Evolutionary conservation across 352 stramenopile species (phyloP).

Genomic region (Phytophthora capsici): DNA sequence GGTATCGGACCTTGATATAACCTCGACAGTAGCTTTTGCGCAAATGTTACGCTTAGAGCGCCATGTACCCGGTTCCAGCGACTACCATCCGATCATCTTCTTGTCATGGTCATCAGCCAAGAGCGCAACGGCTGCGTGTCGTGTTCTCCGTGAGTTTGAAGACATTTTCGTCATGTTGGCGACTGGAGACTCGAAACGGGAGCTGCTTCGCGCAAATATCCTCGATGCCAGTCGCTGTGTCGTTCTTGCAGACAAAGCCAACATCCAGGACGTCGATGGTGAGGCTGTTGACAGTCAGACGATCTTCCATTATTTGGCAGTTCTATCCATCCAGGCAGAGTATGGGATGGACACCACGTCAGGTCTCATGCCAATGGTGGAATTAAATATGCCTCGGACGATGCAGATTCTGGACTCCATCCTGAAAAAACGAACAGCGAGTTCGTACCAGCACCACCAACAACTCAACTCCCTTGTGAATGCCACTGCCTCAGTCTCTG

Average conservation of each 20-base stretch:
- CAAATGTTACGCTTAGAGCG: constrained; percentile 56
- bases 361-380: constrained; percentile 61
- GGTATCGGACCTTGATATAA: constrained; percentile 56
- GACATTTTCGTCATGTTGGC: constrained; percentile 71
- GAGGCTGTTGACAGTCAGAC: constrained; percentile 64
- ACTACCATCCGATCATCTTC: constrained; percentile 68
- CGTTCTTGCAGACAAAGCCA: constrained; percentile 61
- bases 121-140: constrained; percentile 23
- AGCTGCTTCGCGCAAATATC: constrained; percentile 66
- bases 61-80: constrained; percentile 34
- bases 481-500: constrained; percentile 13
- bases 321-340: constrained; percentile 68
- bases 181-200: constrained; percentile 54
- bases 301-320: constrained; percentile 73
- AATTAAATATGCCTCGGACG: constrained; percentile 65
- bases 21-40: constrained; percentile 55
- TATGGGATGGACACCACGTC: constrained; percentile 49
- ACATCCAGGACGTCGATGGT: constrained; percentile 62
- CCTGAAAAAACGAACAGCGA: constrained; percentile 55
- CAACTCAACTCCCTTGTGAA: constrained; percentile 38
- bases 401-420: constrained; percentile 77
- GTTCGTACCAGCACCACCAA: constrained; percentile 44
- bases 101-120: constrained; percentile 59
- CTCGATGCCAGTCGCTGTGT: constrained; percentile 60
- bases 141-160: constrained; percentile 46